Evolutionary conservation across 306 rosid genomes (phyloP), one percentile per base, ranked within the genome.

Genomic region (Dalbergia cultrata): DNA sequence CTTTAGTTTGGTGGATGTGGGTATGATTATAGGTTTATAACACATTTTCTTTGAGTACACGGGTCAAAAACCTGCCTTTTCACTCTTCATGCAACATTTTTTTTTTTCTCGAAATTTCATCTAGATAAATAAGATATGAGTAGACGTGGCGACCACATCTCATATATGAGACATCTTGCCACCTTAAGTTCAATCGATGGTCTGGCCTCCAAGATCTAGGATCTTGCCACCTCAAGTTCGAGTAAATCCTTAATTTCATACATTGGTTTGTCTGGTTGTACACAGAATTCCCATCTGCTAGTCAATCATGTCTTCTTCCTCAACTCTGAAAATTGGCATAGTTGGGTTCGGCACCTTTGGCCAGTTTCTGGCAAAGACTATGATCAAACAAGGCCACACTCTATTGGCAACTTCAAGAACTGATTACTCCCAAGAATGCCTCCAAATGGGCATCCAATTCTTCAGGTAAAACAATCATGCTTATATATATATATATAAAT

Each of bases 321-420:
- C 75, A 37, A 74, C 33, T 43, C 77, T 90, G 65, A 87, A 83
- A 81, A 90, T 90, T 45, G 91, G 91, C 61, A 81, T 90, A 3
- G 82, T 90, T 37, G 91, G 95, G 5, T 88, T 88, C 12, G 91
- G 92, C 37, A 35, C 67, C 66, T 90, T 85, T 31, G 92, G 85
- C 0, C 95, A 87, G 65, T 90, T 90, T 62, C 84, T 90, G 60
- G 86, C 89, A 2, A 81, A 79, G 79, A 85, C 91, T 7, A 83
- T 90, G 63, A 76, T 85, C 81, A 87, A 78, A 67, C 95, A 87
- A 78, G 90, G 91, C 70, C 95, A 90, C 75, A 62, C 69, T 61
- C 72, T 90, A 4, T 70, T 49, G 9, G 92, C 89, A 33, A 85
- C 89, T 87, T 88, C 92, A 12, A 86, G 89, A 41, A 66, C 92